These are phyloP conservation scores for Tripterygium wilfordii DNA, from an alignment of 177 flowering plant species.

Conservation along the genomic window DNA sequence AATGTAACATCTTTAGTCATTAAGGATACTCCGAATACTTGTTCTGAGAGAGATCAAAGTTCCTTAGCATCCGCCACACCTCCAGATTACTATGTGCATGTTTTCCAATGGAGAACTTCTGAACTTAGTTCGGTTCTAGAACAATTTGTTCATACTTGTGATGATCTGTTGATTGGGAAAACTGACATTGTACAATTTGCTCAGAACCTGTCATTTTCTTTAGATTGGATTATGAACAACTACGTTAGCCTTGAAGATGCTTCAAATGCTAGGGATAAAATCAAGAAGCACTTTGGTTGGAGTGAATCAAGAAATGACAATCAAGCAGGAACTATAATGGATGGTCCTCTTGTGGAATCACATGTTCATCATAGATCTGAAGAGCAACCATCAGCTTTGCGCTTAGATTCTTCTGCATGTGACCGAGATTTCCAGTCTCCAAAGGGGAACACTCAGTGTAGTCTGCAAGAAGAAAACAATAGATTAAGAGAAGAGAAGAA, in stretches of 20 bases:
- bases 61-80: constrained; percentile 11
- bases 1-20: constrained; percentile 2
- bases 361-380: no score
- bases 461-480: constrained; percentile 45
- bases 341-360: no score
- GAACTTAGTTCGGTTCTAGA: constrained; percentile 45
- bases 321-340: constrained; percentile 27
- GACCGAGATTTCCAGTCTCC: no score
- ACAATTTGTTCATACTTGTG: constrained; percentile 36
- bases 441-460: no score
- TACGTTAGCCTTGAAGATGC: constrained; percentile 54
- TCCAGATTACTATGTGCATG: constrained; percentile 47
- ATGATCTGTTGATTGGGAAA: constrained; percentile 42
- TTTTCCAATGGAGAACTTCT: constrained; percentile 64
- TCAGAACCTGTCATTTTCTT: constrained; percentile 33
- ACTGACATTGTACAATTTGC: constrained; percentile 39
- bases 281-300: constrained; percentile 47
- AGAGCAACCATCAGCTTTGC: no score
- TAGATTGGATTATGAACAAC: constrained; percentile 67
- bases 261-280: constrained; percentile 45
- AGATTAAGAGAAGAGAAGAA: constrained; percentile 34
- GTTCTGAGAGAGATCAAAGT: constrained; percentile 5
- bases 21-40: not conserved
- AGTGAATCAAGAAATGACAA: constrained; percentile 33
- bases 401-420: no score